These are phyloP conservation scores for Ceratobasidium sp. DNA, from an alignment of 1,284 basidiomycete species.

Conservation along the genomic window DNA sequence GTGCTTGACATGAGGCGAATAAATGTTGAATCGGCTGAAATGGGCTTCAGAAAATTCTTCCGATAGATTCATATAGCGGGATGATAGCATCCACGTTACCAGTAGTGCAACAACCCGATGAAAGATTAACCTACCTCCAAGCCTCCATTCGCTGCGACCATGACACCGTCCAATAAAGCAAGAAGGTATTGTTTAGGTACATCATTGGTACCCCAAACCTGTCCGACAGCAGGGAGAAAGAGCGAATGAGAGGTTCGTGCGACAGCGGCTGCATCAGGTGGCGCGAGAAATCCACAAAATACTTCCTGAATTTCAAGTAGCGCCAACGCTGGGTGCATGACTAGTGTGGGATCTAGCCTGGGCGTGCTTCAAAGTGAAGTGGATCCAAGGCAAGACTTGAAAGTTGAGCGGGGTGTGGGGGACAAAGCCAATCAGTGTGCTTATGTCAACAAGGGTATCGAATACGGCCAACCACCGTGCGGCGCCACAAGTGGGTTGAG, in stretches of 20 bases:
- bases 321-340: too few species aligned
- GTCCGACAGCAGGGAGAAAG: background rate
- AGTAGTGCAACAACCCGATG: background rate
- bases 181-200: background rate
- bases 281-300: conserved; percentile 6
- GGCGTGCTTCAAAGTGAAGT: too few species aligned
- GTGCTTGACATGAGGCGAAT: background rate
- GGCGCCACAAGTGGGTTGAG: too few species aligned
- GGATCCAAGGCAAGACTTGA: too few species aligned
- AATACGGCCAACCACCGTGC: too few species aligned
- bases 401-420: too few species aligned
- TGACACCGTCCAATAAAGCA: background rate
- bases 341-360: too few species aligned
- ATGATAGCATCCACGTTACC: too few species aligned
- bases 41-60: background rate
- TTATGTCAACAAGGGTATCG: too few species aligned
- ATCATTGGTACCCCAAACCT: background rate
- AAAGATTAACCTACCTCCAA: background rate
- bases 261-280: background rate
- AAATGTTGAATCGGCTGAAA: conserved; percentile 6
- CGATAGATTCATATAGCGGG: background rate
- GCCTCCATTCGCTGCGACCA: background rate
- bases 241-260: background rate
- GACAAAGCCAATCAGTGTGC: too few species aligned
- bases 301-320: too few species aligned